Base-by-base conservation (phyloP, 2,329 filamentous ascomycete species). In the Neocucurbitaria cava region DNA sequence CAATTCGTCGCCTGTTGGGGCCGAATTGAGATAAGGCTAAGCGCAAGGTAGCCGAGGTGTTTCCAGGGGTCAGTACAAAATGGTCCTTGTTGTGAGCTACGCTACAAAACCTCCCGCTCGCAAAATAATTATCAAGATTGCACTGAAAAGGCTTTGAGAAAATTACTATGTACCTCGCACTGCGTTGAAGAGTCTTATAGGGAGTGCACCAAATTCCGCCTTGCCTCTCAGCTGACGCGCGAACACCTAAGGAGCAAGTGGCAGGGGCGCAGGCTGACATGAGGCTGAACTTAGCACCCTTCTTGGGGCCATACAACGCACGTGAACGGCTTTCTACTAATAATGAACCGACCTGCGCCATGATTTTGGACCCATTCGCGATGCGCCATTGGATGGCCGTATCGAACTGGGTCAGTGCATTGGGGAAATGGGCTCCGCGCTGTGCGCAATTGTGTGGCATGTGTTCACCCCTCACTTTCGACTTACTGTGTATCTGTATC, bases 181-280 rank as follows among this genome's bases (percentile, higher is more conserved):
- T 13, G 8, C 17, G 24, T 3, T 28, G 21, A 28, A 17, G 11
- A 35, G 31, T 35, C 18, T 21, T 40, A 40, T 28, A 30, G 7
- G 41, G 20, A 31, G 26, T 15, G 6, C 10, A 5, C 9, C 24
- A 18, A 8, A 28, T 6, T 20, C 21, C 6, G 45, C 45, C 45
- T 46, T 28, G 35, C 5, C 10, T 28, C 21, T 30, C 7, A 24
- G 45, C 45, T 47, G 45, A 47, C 45, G 26, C 18, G 44, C 31
- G 9, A 28, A 35, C 24, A 20, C 35, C 7, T 18, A 47, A 40
- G n/a, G 33, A 33, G 45, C 35, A 47, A 47, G 35, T 40, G 45
- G 35, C 45, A 47, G 35, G 35, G 33, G 41, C 45, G 45, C 35
- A 39, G 21, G 35, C 45, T 47, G 24, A 47, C 30, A 36, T 47